Evolutionary conservation across 306 rosid species (phyloP).

Genomic region (Cucumis hystrix): DNA sequence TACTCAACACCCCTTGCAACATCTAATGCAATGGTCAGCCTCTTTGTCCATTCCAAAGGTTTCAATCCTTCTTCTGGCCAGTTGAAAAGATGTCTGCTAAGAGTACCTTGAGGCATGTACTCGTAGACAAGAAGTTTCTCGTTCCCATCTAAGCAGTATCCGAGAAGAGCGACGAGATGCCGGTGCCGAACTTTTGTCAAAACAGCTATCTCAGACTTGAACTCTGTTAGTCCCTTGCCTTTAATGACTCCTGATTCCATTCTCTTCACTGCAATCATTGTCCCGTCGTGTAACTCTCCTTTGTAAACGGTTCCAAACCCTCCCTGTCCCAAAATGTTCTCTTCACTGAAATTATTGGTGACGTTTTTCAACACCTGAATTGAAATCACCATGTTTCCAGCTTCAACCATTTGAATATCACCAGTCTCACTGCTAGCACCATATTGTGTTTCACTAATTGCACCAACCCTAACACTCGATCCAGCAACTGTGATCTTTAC

Average conservation of each 20-base stretch:
- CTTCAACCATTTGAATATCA: slow-evolving; percentile 83
- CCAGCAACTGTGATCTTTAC: slow-evolving; percentile 88
- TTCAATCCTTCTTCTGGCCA: slow-evolving; percentile 74
- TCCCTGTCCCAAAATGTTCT: slow-evolving; percentile 67
- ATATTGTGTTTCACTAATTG: slow-evolving; percentile 45
- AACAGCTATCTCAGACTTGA: slow-evolving; percentile 78
- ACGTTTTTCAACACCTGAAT: slow-evolving; percentile 72
- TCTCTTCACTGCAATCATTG: slow-evolving; percentile 77
- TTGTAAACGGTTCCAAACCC: slow-evolving; percentile 81
- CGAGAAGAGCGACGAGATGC: slow-evolving; percentile 81
- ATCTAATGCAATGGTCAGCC: slow-evolving; percentile 67
- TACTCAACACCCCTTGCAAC: slow-evolving; percentile 93
- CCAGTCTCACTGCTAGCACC: slow-evolving; percentile 39
- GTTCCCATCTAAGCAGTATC: slow-evolving; percentile 85
- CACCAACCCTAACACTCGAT: slow-evolving; percentile 76
- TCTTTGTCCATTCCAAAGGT: slow-evolving; percentile 67
- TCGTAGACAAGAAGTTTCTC: slow-evolving; percentile 84
- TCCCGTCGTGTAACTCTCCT: slow-evolving; percentile 84
- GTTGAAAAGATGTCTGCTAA: slow-evolving; percentile 63
- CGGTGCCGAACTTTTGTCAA: slow-evolving; percentile 87
- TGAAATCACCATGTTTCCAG: slow-evolving; percentile 90
- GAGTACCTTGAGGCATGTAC: slow-evolving; percentile 92
- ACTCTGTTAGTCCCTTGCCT: slow-evolving; percentile 64
- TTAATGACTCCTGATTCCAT: slow-evolving; percentile 72
- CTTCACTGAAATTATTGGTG: slow-evolving; percentile 57